A percentile compares a stretch with the other conserved stretches of the same genome.
Evolutionary conservation across 2,329 filamentous ascomycete species (phyloP).

Genomic region (Cercospora sp.): DNA sequence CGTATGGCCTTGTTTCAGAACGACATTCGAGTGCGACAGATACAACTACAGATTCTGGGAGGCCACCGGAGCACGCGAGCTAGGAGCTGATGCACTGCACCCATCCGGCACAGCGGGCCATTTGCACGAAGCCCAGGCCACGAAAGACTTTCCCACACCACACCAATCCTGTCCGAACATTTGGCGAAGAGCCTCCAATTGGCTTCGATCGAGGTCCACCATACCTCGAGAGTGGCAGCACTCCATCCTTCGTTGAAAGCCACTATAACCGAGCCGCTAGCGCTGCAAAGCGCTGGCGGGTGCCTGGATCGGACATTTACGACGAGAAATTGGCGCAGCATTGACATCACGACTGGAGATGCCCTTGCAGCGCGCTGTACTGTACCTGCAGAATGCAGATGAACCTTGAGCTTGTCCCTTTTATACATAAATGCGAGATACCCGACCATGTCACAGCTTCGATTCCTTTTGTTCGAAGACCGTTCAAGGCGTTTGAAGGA

Average conservation of each 20-base stretch:
- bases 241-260: background rate
- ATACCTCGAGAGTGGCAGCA: background rate
- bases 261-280: background rate
- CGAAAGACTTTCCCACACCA: background rate
- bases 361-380: constrained; percentile 5
- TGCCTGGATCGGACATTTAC: constrained; percentile 2
- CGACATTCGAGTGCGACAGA: constrained; percentile 17
- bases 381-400: constrained; percentile 13
- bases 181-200: background rate
- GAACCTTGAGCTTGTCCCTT: constrained; percentile 8
- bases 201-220: background rate
- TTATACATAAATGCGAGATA: constrained; percentile 13
- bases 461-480: constrained; percentile 11
- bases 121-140: background rate
- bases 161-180: background rate
- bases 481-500: background rate
- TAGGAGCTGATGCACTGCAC: constrained; percentile 6
- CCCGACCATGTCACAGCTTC: constrained; percentile 9
- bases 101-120: background rate
- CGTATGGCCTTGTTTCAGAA: constrained; percentile 15
- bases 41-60: constrained; percentile 21
- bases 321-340: constrained; percentile 4
- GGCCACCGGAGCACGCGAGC: constrained; percentile 22
- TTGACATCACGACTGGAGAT: constrained; percentile 3
- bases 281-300: background rate